These are phyloP conservation scores for Glonium stellatum DNA, from an alignment of 495 filamentous ascomycete genomes.

Conservation along the genomic window DNA sequence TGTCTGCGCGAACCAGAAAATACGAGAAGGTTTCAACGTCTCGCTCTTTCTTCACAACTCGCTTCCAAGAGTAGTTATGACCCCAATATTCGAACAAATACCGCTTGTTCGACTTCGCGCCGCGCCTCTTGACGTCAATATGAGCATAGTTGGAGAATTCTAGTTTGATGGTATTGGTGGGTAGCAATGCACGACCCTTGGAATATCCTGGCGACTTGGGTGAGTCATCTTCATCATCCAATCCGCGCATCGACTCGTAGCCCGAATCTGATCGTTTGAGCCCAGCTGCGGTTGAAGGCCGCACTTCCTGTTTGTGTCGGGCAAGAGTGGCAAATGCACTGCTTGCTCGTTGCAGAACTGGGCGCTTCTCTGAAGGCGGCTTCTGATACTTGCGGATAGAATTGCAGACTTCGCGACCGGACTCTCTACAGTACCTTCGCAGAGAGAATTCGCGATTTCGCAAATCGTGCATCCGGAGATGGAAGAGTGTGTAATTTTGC, in stretches of 20 bases:
- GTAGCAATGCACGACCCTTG: conserved; percentile 33
- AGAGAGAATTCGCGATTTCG: conserved; percentile 81
- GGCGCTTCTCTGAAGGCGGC: conserved; percentile 43
- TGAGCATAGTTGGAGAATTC: conserved; percentile 98
- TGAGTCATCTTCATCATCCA: conserved; percentile 41
- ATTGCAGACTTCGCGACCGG: conserved; percentile 88
- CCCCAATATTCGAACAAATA: conserved; percentile 95
- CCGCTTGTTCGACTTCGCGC: conserved; percentile 61
- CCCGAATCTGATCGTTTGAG: conserved; percentile 53
- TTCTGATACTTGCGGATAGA: conserved; percentile 63
- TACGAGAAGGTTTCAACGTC: conserved; percentile 60
- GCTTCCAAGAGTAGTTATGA: conserved; percentile 76
- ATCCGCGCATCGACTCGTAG: conserved; percentile 42
- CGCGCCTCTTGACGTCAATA: conserved; percentile 70
- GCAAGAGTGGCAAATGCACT: conserved; percentile 66
- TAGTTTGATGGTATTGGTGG: conserved; percentile 71
- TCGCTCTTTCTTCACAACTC: conserved; percentile 57
- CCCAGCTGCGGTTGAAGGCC: conserved; percentile 41
- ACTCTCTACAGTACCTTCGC: conserved; percentile 85
- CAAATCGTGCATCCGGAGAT: conserved; percentile 92
- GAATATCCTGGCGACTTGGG: conserved; percentile 34
- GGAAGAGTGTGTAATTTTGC: conserved; percentile 77
- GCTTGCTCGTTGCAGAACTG: conserved; percentile 51
- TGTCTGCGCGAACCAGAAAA: conserved; percentile 64
- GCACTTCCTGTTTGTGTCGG: conserved; percentile 47